Evolutionary conservation across 805 yeast genomes (phyloP).

Genomic region (Candida pseudoglaebosa): DNA sequence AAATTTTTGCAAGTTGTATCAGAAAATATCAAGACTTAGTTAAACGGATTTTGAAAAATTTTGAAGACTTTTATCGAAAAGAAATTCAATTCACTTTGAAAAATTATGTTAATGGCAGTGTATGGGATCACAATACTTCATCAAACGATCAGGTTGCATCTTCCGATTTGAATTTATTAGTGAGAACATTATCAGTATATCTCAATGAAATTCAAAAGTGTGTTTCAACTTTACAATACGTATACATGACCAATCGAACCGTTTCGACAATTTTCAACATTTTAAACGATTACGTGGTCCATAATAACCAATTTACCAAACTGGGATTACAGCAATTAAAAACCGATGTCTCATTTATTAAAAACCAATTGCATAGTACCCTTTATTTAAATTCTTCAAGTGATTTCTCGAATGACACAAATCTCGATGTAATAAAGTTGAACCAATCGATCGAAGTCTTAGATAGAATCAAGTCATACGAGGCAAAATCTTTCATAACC

Average conservation of each 20-base stretch:
- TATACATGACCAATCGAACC: conserved; percentile 21
- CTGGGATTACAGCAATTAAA: conserved; percentile 30
- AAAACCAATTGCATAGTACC: conserved; percentile 12
- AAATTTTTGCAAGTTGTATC: conserved; percentile 28
- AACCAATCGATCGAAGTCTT: conserved; percentile 28
- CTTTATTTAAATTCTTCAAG: conserved; percentile 5
- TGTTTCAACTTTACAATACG: conserved; percentile 29
- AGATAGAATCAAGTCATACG: conserved; percentile 17
- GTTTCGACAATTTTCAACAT: conserved; percentile 24
- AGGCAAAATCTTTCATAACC: conserved; percentile 16
- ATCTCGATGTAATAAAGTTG: conserved; percentile 21
- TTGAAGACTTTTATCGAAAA: conserved; percentile 27
- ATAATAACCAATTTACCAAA: conserved; percentile 34
- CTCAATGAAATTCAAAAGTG: conserved; percentile 19
- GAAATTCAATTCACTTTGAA: conserved; percentile 30
- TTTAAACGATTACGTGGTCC: conserved; percentile 34
- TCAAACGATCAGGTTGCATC: conserved; percentile 14
- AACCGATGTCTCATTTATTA: conserved; percentile 24
- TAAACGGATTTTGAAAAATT: conserved; percentile 16
- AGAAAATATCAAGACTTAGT: conserved; percentile 20
- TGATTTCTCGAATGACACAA: conserved; percentile 18
- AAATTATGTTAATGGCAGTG: conserved; percentile 32
- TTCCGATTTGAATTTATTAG: conserved; percentile 19
- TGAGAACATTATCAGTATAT: conserved; percentile 22
- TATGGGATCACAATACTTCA: conserved; percentile 20